Evolutionary conservation across 176 grass and related monocot genomes (phyloP), one percentile per base, ranked within the genome.

Genomic region (Luzula sylvatica): DNA sequence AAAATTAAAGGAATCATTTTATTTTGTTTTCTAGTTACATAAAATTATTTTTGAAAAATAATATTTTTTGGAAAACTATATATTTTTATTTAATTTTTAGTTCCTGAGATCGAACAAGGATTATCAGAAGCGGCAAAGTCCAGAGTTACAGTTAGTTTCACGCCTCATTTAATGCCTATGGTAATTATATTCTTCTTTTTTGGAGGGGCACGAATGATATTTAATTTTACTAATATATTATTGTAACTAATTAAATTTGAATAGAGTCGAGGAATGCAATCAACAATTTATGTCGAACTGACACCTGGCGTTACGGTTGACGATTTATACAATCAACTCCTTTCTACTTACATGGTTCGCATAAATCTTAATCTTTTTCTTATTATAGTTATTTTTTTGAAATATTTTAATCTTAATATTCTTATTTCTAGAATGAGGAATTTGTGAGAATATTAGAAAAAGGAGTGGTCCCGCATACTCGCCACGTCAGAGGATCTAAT

Each of bases 191-290:
- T n/a, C n/a, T n/a, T n/a, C n/a, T n/a, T n/a, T n/a, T n/a, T n/a
- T n/a, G n/a, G n/a, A n/a, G n/a, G n/a, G n/a, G n/a, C n/a, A n/a
- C n/a, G n/a, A n/a, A n/a, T n/a, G n/a, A n/a, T n/a, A n/a, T n/a
- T n/a, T n/a, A n/a, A n/a, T n/a, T n/a, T n/a, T n/a, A n/a, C n/a
- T n/a, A n/a, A n/a, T n/a, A n/a, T n/a, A n/a, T n/a, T n/a, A n/a
- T n/a, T n/a, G n/a, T n/a, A 29, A 3, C 7, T 27, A 16, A 15
- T 28, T 16, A 15, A 11, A 4, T 20, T 73, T 56, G 40, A 42
- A 75, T 66, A 98, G 92, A 98, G 80, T 58, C 85, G 92, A 74
- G 92, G 92, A 15, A 98, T 98, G 92, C 85, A 98, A 62, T 90
- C 92, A 47, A 98, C 81, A 38, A 80, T 98, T 29, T 83, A 80